Percentiles rank a stretch among this genome's conserved stretches.
phyloP scores from a whole-genome alignment of 192 early-diverging fungal genomes.

The Linnemannia elongata region DNA sequence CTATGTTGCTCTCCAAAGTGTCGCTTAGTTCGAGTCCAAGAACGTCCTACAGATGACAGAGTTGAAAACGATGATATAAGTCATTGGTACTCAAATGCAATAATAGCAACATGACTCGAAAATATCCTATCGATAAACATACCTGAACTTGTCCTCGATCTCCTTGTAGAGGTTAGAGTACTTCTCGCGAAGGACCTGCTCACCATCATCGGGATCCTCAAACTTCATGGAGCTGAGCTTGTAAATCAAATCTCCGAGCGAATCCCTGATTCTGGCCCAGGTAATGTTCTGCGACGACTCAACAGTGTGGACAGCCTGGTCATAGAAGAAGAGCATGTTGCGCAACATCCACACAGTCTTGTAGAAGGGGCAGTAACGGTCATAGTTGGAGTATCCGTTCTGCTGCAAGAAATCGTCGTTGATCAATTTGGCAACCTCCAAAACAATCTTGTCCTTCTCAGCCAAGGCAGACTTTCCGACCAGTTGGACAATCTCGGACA shows the following conservation, averaged over 20 bases:
- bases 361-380: constrained; percentile 99
- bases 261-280: constrained; percentile 95
- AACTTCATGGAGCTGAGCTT: constrained; percentile 99
- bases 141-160: constrained; percentile 94
- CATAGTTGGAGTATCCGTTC: constrained; percentile 98
- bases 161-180: constrained; percentile 94
- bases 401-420: constrained; percentile 99
- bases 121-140: neutral
- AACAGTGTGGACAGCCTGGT: constrained; percentile 93
- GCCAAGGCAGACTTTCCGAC: constrained; percentile 93
- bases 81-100: neutral
- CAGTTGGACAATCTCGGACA: constrained; percentile 99
- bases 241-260: constrained; percentile 93
- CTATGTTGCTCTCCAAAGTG: neutral
- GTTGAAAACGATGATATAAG: neutral
- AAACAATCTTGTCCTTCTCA: constrained; percentile 98
- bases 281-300: constrained; percentile 92
- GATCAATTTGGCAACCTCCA: constrained; percentile 97
- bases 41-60: constrained; percentile 30
- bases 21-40: constrained; percentile 53
- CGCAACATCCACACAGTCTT: constrained; percentile 99
- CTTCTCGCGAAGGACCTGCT: constrained; percentile 86
- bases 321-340: constrained; percentile 98
- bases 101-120: neutral
- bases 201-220: constrained; percentile 98